These are phyloP conservation scores for Aspergillus oerlinghausenensis DNA, from an alignment of 2,329 filamentous ascomycete species.

Conservation along the genomic window DNA sequence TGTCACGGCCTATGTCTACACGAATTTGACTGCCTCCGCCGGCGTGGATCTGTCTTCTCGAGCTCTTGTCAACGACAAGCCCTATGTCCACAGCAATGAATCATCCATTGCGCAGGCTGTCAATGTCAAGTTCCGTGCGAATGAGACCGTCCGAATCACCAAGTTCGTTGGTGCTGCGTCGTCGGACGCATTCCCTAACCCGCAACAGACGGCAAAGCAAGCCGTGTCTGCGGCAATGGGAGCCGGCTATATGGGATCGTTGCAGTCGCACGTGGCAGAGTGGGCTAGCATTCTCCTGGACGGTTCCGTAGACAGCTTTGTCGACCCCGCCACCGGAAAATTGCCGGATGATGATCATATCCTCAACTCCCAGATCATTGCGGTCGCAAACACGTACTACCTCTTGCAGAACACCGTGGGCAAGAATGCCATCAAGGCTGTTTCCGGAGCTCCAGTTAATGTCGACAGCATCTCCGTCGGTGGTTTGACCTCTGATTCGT, in stretches of 20 bases:
- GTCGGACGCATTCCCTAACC: constrained; percentile 60
- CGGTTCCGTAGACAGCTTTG: constrained; percentile 61
- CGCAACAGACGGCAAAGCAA: constrained; percentile 50
- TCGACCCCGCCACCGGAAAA: constrained; percentile 51
- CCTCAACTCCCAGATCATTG: constrained; percentile 48
- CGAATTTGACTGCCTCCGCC: constrained; percentile 37
- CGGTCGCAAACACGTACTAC: constrained; percentile 46
- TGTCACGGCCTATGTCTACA: constrained; percentile 58
- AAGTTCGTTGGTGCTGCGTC: constrained; percentile 68
- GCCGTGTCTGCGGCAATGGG: constrained; percentile 50
- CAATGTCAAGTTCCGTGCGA: constrained; percentile 49
- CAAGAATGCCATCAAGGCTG: constrained; percentile 49
- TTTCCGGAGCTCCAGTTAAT: constrained; percentile 50
- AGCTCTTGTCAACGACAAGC: constrained; percentile 40
- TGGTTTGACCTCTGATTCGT: constrained; percentile 62
- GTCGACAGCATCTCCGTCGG: constrained; percentile 64
- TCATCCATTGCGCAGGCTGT: constrained; percentile 63
- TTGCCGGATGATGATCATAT: constrained; percentile 55
- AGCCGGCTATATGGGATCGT: constrained; percentile 52
- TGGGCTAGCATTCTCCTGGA: constrained; percentile 60
- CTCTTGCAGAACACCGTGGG: constrained; percentile 49
- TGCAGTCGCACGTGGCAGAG: constrained; percentile 55
- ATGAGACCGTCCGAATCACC: constrained; percentile 52
- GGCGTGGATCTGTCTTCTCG: constrained; percentile 42
- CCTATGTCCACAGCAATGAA: constrained; percentile 52